Evolutionary conservation across 345 rosid genomes (phyloP), one percentile per base, ranked within the genome.

Genomic region (Linum usitatissimum): DNA sequence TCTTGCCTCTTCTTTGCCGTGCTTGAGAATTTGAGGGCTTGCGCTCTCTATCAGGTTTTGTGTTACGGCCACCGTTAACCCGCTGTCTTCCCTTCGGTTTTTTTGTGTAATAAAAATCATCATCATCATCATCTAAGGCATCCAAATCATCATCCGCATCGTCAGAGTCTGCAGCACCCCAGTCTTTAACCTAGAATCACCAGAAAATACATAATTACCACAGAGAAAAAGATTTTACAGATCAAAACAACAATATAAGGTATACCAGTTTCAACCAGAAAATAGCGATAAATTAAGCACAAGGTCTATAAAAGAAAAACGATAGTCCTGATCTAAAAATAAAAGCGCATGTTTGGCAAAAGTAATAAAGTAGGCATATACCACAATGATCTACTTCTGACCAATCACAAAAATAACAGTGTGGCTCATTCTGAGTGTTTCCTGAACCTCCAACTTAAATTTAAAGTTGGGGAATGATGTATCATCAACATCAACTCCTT

Each of bases 141-240:
- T 81, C 95, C 10, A 76, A 48, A 64, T 88, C 89, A 53, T 80
- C 93, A 66, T 81, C 83, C 7, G 80, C 91, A 71, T 83, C 93
- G 45, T 84, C 95, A 60, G 89, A 88, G 70, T 76, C 82, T 74
- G 76, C 90, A 74, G 63, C 88, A 62, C 77, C 91, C 96, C 96
- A 85, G 53, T 81, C 84, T 75, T 88, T 80, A 66, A 70, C 95
- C 92, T 83, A 71, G 65, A 60, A 60, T 70, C 28, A 59, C 1
- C 31, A 51, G 30, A 31, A 58, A 65, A 59, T 19, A 18, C 21
- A 28, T 20, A 5, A 18, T 28, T 28, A 55, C 18, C 18, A 10
- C 30, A 55, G 14, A 20, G 23, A 6, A 17, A 55, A 55, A 28
- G 6, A 18, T 3, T 45, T 12, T 9, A 55, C 21, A 19, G 6